Base-by-base conservation (phyloP, 495 filamentous ascomycete species). In the Tuber microsphaerosporum region DNA sequence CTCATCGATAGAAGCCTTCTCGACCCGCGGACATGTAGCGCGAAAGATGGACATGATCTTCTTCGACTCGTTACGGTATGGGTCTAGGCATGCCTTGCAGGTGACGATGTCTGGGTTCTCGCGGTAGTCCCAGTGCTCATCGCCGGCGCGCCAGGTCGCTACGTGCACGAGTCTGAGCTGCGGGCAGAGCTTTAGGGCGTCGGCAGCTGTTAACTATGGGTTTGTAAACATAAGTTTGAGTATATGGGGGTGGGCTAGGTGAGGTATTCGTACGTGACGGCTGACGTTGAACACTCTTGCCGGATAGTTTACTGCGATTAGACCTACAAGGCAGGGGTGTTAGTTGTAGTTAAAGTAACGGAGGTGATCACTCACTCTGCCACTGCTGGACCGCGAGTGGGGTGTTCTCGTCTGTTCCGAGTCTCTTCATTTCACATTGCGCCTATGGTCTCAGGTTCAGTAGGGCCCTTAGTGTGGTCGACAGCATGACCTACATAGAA, bases 231-330 rank as follows among this genome's bases (percentile, higher is more conserved):
- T 73, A n/a, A 72, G 69, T 37, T 37, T 48, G 31, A 44, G 34
- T 46, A 51, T 22, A 44, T 61, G 39, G 31, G 43, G 61, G 26
- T 6, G 20, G 34, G 26, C 3, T 43, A 8, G 41, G 68, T 37
- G 9, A 89, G 90, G 69, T n/a, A 61, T 94, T 86, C 74, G 2
- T 73, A 79, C 82, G 84, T 93, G 91, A 39, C 94, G 85, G 61
- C 86, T 91, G 46, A 99, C 90, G 12, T 92, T 93, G 76, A 88
- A 95, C 0, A 87, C 86, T 22, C 95, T 89, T 16, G 95, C 93
- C 1, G 95, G 91, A 81, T 99, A 99, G 83, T 99, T 99, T 82
- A 99, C 90, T 9, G 95, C 95, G 74, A 99, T 98, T 26, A 99
- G 87, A 22, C 92, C 94, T 84, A 89, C 56, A 31, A 31, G 10